Evolutionary conservation across 1,139 yeast genomes (phyloP).

Genomic region (Suhomyces maxii): DNA sequence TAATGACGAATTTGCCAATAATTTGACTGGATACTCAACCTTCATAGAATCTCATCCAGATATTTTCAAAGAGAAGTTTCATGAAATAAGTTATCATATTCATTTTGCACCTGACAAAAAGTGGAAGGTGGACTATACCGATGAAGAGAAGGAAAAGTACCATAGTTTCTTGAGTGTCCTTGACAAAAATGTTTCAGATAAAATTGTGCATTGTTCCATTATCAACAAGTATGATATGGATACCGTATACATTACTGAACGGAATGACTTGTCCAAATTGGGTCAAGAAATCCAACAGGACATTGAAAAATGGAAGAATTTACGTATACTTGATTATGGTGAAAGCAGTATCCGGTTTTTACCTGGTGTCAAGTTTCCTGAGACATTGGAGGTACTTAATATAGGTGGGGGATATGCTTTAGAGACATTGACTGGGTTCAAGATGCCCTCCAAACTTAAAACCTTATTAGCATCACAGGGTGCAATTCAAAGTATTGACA

Average conservation of each 20-base stretch:
- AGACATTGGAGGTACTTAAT: constrained; percentile 38
- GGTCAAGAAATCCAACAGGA: constrained; percentile 45
- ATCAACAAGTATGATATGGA: constrained; percentile 40
- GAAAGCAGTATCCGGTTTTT: constrained; percentile 40
- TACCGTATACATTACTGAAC: constrained; percentile 38
- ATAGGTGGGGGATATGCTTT: constrained; percentile 44
- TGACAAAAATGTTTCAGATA: constrained; percentile 24
- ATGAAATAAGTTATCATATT: constrained; percentile 38
- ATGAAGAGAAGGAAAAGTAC: constrained; percentile 28
- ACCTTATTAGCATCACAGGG: constrained; percentile 37
- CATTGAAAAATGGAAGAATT: constrained; percentile 36
- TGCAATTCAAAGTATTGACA: constrained; percentile 38
- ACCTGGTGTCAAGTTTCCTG: constrained; percentile 45
- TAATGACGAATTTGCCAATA: constrained; percentile 29
- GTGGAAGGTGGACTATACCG: constrained; percentile 34
- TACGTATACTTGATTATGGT: constrained; percentile 39
- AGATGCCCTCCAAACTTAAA: constrained; percentile 38
- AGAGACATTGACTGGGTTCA: constrained; percentile 44
- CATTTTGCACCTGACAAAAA: constrained; percentile 36
- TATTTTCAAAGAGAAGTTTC: constrained; percentile 13
- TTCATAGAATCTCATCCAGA: constrained; percentile 23
- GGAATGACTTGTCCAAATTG: constrained; percentile 32
- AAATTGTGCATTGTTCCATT: constrained; percentile 41
- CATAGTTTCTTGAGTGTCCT: constrained; percentile 26
- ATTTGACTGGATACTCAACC: constrained; percentile 21